Base-by-base conservation (phyloP, 192 early-diverging fungal species). In the Coemansia sp. region DNA sequence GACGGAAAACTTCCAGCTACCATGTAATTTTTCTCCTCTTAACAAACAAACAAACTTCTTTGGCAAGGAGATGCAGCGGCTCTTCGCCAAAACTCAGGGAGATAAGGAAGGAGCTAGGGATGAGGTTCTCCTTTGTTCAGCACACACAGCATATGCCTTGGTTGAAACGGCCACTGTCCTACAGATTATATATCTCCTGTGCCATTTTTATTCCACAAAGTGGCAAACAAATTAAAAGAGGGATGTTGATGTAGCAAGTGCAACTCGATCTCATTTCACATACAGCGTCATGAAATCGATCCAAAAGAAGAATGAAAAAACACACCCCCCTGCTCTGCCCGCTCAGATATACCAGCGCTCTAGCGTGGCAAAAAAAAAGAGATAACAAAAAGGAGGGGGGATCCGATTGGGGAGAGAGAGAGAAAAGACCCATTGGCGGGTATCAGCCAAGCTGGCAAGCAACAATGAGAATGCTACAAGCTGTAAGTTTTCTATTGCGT, bases 1-100 rank as follows among this genome's bases (percentile, higher is more conserved):
- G 72, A 41, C 20, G 25, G 60, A 17, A 72, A 72, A 72, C 71
- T 62, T 46, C 71, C 71, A 72, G 71, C 64, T 55, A 49, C 54
- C 51, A 22, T 11, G 51, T 32, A 54, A 45, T 45, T 45, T 45
- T 45, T 45, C 32, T 32, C 4, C 32, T 2, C 2, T 20, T 20
- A 20, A 20, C 20, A 20, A 32, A 32, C 32, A 32, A 32, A 32
- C 32, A 32, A 4, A 32, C 4, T 32, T 32, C 32, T 32, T 32
- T 32, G 4, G 32, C 4, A 32, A 32, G 32, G 32, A 32, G 32
- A 32, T 32, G 32, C 32, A 32, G 32, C 32, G 2, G 32, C 32
- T 32, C 32, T 4, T 32, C 32, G 32, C 32, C 32, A 32, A 32
- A 32, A 32, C 4, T 32, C 32, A 4, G 32, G 32, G 2, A 32